phyloP scores from a whole-genome alignment of 2,329 filamentous ascomycete genomes.

The Ascochyta clinopodiicola region DNA sequence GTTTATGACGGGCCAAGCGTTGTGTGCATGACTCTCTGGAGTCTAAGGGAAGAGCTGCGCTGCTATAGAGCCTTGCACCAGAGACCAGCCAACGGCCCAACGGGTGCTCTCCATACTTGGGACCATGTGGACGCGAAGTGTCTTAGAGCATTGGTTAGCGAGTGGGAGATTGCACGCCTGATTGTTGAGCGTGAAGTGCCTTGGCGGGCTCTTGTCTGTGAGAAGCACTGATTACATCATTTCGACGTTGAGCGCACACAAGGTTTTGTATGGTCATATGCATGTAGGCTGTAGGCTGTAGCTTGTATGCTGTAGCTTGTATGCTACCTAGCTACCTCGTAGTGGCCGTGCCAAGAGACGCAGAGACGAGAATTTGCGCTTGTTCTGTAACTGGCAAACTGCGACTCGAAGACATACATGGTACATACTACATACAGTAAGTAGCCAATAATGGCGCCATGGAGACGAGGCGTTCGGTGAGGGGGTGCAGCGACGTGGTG shows the following conservation, averaged over 20 bases:
- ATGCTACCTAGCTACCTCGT: no score
- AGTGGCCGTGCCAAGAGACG: neutral
- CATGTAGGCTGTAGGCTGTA: no score
- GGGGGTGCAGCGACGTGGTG: neutral
- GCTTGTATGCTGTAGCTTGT: no score
- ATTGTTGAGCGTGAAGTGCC: constrained; percentile 19
- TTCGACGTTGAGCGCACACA: neutral
- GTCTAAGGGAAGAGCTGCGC: constrained; percentile 19
- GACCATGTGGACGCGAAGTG: constrained; percentile 13
- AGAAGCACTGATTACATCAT: constrained; percentile 8
- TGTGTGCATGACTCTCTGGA: constrained; percentile 8
- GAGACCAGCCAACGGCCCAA: constrained; percentile 14
- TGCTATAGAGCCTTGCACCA: constrained; percentile 1
- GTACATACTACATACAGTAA: no score
- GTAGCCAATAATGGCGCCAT: neutral
- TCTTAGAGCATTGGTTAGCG: constrained; percentile 4
- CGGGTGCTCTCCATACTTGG: constrained; percentile 11
- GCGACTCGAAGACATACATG: no score
- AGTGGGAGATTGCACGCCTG: constrained; percentile 18
- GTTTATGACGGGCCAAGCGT: constrained; percentile 11
- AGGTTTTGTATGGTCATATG: no score
- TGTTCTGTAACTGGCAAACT: neutral
- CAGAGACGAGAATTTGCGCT: neutral
- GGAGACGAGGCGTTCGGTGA: constrained; percentile 9
- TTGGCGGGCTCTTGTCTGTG: neutral